Evolutionary conservation across 768 basidiomycete species (phyloP).

Genomic region (Gymnopilus dilepis): DNA sequence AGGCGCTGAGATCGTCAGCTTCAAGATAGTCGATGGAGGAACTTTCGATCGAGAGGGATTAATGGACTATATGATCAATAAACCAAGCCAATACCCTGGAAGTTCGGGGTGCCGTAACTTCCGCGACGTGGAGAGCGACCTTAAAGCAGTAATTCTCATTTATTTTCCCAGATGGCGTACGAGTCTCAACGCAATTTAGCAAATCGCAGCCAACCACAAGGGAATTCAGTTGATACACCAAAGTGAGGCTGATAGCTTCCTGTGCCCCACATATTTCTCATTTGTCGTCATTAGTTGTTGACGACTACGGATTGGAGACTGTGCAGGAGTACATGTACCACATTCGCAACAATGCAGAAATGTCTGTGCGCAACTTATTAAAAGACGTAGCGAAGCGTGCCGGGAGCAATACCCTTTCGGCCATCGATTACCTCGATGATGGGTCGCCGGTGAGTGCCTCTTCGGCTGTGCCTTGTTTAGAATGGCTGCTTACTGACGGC

Average conservation of each 20-base stretch:
- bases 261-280: conserved; percentile 15
- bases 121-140: conserved; percentile 88
- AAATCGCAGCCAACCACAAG: conserved; percentile 95
- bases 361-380: conserved; percentile 82
- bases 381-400: conserved; percentile 72
- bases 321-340: conserved; percentile 95
- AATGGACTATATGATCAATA: conserved; percentile 79
- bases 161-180: conserved; percentile 3
- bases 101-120: conserved; percentile 89
- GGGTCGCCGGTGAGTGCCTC: conserved; percentile 72
- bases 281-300: conserved; percentile 59
- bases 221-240: conserved; percentile 86
- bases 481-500: neutral
- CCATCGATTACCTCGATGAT: conserved; percentile 87
- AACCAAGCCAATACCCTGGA: conserved; percentile 81
- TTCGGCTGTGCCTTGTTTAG: conserved; percentile 1
- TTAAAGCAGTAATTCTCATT: conserved; percentile 75
- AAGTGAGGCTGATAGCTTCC: conserved; percentile 47
- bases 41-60: conserved; percentile 80
- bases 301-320: conserved; percentile 83
- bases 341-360: conserved; percentile 89
- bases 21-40: conserved; percentile 88
- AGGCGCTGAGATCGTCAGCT: conserved; percentile 88
- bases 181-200: conserved; percentile 46
- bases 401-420: conserved; percentile 66